Percentiles rank a stretch among this genome's conserved stretches.
Conservation (phyloP, 306 rosid genomes). For the Cotoneaster glaucophyllus region DNA sequence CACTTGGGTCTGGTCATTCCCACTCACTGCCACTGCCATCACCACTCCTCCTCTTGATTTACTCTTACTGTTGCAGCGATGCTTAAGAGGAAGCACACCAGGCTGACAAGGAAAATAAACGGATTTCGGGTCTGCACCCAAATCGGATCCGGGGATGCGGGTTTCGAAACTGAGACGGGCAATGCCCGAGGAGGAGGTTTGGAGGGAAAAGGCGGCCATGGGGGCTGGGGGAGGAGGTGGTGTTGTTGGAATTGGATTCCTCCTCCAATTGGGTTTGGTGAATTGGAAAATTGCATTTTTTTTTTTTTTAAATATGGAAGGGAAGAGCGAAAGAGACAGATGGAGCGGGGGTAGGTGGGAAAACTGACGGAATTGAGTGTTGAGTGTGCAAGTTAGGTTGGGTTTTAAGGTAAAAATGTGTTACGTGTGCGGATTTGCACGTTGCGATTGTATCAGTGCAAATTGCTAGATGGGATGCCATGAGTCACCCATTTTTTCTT, state of each 20-base stretch:
- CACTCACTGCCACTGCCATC: conserved; percentile 41
- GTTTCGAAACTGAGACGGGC: conserved; percentile 6
- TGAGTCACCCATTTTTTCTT: too few species aligned
- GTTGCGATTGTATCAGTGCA: neutral
- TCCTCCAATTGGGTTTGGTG: neutral
- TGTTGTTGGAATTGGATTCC: neutral
- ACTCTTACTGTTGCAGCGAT: neutral
- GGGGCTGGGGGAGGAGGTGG: neutral
- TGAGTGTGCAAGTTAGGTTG: neutral
- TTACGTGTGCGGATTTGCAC: neutral
- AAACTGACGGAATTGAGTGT: neutral
- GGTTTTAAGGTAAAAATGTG: too few species aligned
- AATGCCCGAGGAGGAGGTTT: conserved; percentile 7
- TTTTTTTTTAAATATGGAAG: neutral
- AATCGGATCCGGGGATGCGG: conserved; percentile 13
- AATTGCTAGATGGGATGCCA: neutral
- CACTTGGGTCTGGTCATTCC: conserved; percentile 13
- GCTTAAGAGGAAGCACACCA: conserved; percentile 22
- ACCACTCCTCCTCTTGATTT: conserved; percentile 4
- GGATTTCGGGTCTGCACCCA: conserved; percentile 25
- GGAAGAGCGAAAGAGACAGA: neutral
- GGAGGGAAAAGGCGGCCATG: conserved; percentile 44
- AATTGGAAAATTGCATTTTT: neutral
- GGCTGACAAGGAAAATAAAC: conserved; percentile 26
- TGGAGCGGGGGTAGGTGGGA: neutral